phyloP scores from a whole-genome alignment of 768 basidiomycete genomes.

The Rhizopogon sp. region DNA sequence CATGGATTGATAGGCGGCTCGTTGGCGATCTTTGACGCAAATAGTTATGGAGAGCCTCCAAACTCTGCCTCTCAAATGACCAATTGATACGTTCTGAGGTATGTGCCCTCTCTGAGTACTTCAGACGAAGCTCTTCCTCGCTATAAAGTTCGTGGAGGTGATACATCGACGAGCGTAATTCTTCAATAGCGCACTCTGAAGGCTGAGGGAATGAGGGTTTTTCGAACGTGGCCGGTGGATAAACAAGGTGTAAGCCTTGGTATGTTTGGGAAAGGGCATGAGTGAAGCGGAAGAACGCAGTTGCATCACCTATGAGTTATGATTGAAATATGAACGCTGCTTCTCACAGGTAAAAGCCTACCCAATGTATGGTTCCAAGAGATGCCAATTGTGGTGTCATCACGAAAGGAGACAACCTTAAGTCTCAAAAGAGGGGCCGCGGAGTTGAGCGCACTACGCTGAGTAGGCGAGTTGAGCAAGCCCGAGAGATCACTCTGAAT shows the following conservation, averaged over 20 bases:
- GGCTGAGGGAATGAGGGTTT: conserved; percentile 20
- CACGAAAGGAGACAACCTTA: conserved; percentile 19
- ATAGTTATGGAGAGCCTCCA: conserved; percentile 13
- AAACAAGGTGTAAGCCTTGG: conserved; percentile 11
- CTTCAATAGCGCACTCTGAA: conserved; percentile 3
- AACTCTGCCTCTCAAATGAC: conserved; percentile 4
- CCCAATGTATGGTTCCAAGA: conserved; percentile 31
- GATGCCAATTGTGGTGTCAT: conserved; percentile 25
- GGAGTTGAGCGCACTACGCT: conserved; percentile 8
- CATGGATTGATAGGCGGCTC: conserved; percentile 17
- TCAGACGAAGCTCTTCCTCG: conserved; percentile 12
- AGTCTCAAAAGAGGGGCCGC: conserved; percentile 18
- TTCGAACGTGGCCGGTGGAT: conserved; percentile 17
- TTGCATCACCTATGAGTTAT: conserved; percentile 21
- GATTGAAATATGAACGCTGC: neutral
- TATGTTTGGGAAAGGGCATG: conserved; percentile 23
- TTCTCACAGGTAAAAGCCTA: conserved; percentile 1
- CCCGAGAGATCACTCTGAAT: conserved; percentile 16
- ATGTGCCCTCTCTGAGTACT: conserved; percentile 7
- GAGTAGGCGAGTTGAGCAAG: conserved; percentile 11
- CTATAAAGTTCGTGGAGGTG: conserved; percentile 17
- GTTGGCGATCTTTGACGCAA: neutral
- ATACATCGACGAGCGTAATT: conserved; percentile 16
- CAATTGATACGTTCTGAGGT: conserved; percentile 14
- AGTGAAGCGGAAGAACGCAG: conserved; percentile 22